Evolutionary conservation across 495 filamentous ascomycete species (phyloP).

Genomic region (Podospora bellae-mahoneyi): DNA sequence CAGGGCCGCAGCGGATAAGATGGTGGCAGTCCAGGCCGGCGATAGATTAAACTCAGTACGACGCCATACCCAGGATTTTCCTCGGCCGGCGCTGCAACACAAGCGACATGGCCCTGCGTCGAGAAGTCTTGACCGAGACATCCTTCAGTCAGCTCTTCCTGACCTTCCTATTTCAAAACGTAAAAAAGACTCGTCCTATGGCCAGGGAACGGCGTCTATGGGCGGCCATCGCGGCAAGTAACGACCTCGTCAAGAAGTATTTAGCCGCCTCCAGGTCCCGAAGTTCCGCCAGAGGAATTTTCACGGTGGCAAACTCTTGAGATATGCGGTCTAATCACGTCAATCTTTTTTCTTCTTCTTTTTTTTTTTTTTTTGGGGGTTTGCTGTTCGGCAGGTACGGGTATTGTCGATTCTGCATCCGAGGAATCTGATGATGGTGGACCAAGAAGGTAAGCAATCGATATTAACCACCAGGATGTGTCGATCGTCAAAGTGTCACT

Average conservation of each 20-base stretch:
- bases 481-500: neutral
- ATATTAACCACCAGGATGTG: neutral
- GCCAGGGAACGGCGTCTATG: neutral
- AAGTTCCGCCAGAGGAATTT: neutral
- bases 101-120: neutral
- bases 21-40: slow-evolving; percentile 12
- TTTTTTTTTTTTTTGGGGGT: too few species aligned
- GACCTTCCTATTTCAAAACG: neutral
- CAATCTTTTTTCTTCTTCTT: too few species aligned
- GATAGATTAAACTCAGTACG: slow-evolving; percentile 18
- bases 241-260: slow-evolving; percentile 3
- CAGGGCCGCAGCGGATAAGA: slow-evolving; percentile 13
- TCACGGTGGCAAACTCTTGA: slow-evolving; percentile 15
- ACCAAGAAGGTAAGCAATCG: neutral
- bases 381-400: neutral
- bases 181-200: neutral
- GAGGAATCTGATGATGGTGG: neutral
- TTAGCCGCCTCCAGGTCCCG: slow-evolving; percentile 18
- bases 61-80: slow-evolving; percentile 10
- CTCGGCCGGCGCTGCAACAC: slow-evolving; percentile 15
- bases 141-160: neutral
- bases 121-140: neutral
- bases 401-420: neutral
- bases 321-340: too few species aligned
- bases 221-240: neutral